phyloP scores from a whole-genome alignment of 495 filamentous ascomycete species.

The Tuber umbilicatum region DNA sequence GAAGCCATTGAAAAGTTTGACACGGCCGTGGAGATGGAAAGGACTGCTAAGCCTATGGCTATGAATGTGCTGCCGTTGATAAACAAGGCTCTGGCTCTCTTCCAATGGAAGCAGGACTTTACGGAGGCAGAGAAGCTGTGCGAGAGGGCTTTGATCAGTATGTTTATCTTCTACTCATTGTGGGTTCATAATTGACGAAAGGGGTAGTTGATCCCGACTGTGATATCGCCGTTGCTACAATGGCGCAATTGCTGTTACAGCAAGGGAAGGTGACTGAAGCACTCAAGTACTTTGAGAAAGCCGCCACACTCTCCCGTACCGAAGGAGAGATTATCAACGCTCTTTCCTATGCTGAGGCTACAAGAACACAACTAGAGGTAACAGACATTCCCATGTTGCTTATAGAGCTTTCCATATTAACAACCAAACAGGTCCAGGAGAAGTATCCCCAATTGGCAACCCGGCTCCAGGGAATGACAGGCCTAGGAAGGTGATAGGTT shows the following conservation, averaged over 20 bases:
- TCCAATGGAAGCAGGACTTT: conserved; percentile 98
- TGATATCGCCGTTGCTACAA: conserved; percentile 97
- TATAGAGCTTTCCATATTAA: conserved; percentile 19
- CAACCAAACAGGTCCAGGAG: conserved; percentile 63
- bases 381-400: neutral
- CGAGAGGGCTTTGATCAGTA: conserved; percentile 95
- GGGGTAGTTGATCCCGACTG: conserved; percentile 91
- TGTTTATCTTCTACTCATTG: conserved; percentile 43
- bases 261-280: conserved; percentile 95
- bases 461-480: conserved; percentile 70
- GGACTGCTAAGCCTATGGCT: conserved; percentile 77
- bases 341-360: conserved; percentile 94
- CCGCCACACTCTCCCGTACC: conserved; percentile 89
- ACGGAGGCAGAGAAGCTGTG: conserved; percentile 90
- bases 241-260: conserved; percentile 97
- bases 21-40: conserved; percentile 95
- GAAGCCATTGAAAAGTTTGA: conserved; percentile 99
- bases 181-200: conserved; percentile 33
- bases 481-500: conserved; percentile 25
- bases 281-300: conserved; percentile 93
- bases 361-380: conserved; percentile 82
- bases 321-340: conserved; percentile 95
- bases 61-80: conserved; percentile 98
- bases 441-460: conserved; percentile 92
- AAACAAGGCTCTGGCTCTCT: conserved; percentile 94